phyloP scores from a whole-genome alignment of 805 yeast genomes.

The Candida khao-thaluensis region DNA sequence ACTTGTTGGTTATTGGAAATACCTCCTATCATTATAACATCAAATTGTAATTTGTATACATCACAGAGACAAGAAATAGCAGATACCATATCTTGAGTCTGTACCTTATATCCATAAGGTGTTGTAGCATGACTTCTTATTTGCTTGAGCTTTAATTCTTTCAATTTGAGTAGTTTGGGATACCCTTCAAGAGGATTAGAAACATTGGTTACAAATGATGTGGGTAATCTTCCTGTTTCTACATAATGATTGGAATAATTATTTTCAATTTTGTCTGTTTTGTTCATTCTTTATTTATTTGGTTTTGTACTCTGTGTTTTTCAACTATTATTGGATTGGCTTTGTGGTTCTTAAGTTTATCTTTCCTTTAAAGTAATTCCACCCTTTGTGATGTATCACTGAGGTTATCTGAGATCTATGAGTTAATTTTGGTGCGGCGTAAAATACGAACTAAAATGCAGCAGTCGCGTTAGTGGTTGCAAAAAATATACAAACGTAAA shows the following conservation, averaged over 20 bases:
- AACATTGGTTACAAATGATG: conserved; percentile 61
- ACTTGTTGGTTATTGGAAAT: conserved; percentile 72
- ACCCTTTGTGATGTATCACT: conserved; percentile 2
- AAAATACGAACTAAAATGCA: too few species aligned
- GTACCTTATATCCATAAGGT: conserved; percentile 65
- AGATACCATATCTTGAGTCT: conserved; percentile 33
- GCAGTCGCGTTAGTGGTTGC: too few species aligned
- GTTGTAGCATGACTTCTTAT: conserved; percentile 49
- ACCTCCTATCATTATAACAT: conserved; percentile 90
- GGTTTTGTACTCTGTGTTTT: too few species aligned
- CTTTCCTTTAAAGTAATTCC: too few species aligned
- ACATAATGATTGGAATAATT: conserved; percentile 73
- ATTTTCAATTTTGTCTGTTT: conserved; percentile 41
- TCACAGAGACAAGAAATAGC: conserved; percentile 62
- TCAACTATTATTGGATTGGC: too few species aligned
- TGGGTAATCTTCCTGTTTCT: conserved; percentile 63
- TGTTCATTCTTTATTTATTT: conserved; percentile 1
- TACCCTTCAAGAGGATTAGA: conserved; percentile 75
- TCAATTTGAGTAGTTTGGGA: conserved; percentile 73
- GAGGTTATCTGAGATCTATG: too few species aligned
- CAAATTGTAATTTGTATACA: conserved; percentile 63
- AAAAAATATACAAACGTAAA: too few species aligned
- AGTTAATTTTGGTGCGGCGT: too few species aligned
- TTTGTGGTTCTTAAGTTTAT: too few species aligned
- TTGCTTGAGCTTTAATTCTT: conserved; percentile 63